Base-by-base conservation (phyloP, 2,329 filamentous ascomycete genomes). In the Botrytis squamosa region DNA sequence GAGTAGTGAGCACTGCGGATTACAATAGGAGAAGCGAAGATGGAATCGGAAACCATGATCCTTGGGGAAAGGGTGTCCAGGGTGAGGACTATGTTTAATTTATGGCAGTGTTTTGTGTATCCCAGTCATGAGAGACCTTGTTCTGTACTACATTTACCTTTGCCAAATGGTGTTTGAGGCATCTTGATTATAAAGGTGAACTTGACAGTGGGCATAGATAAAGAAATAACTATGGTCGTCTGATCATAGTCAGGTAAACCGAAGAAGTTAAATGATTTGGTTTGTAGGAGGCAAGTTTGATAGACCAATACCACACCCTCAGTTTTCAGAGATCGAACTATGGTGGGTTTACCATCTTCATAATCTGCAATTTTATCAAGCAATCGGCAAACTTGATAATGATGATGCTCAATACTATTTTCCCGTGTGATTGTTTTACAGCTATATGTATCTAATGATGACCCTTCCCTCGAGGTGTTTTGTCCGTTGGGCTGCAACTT, bases 41-140 rank as follows among this genome's bases (percentile, higher is more conserved):
- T 73, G 76, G 75, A 22, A 68, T 79, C 49, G 76, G 75, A 14
- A 36, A 38, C 29, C 75, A 76, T 20, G 75, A 80, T 76, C 78
- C 76, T 3, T 80, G 79, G 72, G 78, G 77, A 2, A 78, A 81
- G 64, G 78, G 78, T 9, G 79, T 81, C 5, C 77, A 76, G 75
- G 62, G 79, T 33, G 46, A 77, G 40, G 79, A 80, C 59, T 76
- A 77, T 38, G 75, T 80, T 46, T 80, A 74, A 78, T 29, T 1
- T 16, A 12, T 36, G 44, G 7, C 10, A 66, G 3, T 49, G 2
- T 25, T 22, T 66, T 66, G 3, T 29, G n/a, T 4, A 18, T 18
- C 0, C 6, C n/a, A 57, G 14, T 29, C 52, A 29, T 16, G n/a
- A 57, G 14, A 9, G 52, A 29, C 2, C 14, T 57, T 9, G 14